Conservation (phyloP, 2,329 filamentous ascomycete genomes). For the Talaromyces atroroseus region DNA sequence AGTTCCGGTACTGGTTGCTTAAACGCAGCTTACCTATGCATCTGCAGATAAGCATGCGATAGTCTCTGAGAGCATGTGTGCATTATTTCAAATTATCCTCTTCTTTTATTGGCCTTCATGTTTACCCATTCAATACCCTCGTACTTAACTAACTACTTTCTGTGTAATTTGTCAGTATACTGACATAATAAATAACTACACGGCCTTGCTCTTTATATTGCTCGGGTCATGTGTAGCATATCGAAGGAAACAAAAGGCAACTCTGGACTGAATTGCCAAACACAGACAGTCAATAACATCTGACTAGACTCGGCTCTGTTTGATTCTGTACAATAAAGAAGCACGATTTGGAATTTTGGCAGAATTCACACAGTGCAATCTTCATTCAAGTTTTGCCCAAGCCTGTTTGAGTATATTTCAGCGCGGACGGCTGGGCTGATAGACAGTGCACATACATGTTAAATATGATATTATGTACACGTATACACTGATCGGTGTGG, state of each 20-base stretch:
- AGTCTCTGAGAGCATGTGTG: too few relatives aligned
- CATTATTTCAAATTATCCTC: neutral
- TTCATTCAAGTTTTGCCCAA: neutral
- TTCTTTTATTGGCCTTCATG: neutral
- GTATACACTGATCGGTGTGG: too few relatives aligned
- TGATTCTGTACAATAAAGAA: neutral
- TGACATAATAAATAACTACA: neutral
- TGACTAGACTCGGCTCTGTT: neutral
- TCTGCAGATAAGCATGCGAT: too few relatives aligned
- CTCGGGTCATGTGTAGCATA: neutral
- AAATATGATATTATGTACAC: neutral
- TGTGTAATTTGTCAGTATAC: neutral
- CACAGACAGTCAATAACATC: neutral
- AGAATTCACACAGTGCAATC: neutral
- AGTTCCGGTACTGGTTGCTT: constrained; percentile 6
- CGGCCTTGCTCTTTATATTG: neutral
- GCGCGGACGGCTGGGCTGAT: neutral
- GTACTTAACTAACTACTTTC: neutral
- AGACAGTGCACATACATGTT: too few relatives aligned
- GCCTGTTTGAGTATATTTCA: neutral
- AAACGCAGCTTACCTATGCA: neutral
- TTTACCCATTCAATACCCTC: constrained; percentile 5
- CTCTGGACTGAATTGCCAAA: neutral
- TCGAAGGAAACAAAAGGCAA: neutral
- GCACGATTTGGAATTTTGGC: neutral